A percentile compares a stretch with the other conserved stretches of the same genome.
These are phyloP conservation scores for Epicoccum sorghinum DNA, from an alignment of 2,329 filamentous ascomycete species.

Conservation along the genomic window DNA sequence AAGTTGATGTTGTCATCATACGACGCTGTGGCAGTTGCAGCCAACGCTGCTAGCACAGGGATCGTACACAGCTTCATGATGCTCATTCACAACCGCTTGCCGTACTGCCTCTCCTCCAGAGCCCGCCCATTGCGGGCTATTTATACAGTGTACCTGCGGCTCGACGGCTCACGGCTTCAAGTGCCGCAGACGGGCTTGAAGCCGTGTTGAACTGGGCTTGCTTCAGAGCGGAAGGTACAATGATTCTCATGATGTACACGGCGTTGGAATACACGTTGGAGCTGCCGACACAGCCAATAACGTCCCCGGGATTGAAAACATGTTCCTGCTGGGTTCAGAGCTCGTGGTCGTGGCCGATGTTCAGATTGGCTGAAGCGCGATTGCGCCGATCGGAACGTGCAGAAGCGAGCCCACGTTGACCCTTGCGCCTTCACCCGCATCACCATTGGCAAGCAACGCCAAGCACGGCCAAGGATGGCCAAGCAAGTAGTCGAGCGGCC, in stretches of 20 bases:
- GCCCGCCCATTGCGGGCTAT: background rate
- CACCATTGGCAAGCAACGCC: constrained; percentile 1
- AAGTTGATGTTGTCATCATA: constrained; percentile 65
- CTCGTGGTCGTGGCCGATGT: constrained; percentile 5
- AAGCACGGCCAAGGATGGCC: constrained; percentile 3
- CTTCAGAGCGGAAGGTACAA: constrained; percentile 8
- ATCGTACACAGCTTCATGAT: constrained; percentile 3
- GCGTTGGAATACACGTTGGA: background rate
- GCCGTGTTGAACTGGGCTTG: constrained; percentile 8
- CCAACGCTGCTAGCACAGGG: background rate
- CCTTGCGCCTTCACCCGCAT: background rate
- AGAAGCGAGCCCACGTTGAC: constrained; percentile 1
- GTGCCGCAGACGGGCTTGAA: background rate
- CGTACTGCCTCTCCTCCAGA: background rate
- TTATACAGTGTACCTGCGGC: background rate
- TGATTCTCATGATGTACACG: constrained; percentile 10
- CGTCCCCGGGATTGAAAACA: background rate
- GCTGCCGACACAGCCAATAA: background rate
- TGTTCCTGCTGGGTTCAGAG: constrained; percentile 1
- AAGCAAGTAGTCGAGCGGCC: background rate
- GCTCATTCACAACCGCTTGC: too few species aligned
- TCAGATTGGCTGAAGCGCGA: constrained; percentile 5
- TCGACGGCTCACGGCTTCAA: background rate
- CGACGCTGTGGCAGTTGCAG: constrained; percentile 3
- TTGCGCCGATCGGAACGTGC: constrained; percentile 4